Percentiles rank a stretch among this genome's conserved stretches.
phyloP scores from a whole-genome alignment of 2,329 filamentous ascomycete species.

The Zymoseptoria pseudotritici region DNA sequence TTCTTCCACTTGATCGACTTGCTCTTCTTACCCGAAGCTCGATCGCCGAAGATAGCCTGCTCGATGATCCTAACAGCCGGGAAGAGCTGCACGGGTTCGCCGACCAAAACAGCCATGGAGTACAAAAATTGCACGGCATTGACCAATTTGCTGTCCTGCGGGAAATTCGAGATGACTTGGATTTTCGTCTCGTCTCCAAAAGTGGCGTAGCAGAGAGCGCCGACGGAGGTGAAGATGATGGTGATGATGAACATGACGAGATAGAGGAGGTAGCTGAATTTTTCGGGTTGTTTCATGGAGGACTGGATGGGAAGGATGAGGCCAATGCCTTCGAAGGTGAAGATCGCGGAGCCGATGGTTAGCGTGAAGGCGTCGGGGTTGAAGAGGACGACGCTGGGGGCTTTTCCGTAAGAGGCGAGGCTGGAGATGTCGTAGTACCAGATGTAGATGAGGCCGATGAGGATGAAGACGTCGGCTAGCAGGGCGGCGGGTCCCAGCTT shows the following conservation, averaged over 20 bases:
- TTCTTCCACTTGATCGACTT: conserved; percentile 67
- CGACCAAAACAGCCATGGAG: conserved; percentile 64
- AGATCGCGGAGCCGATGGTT: conserved; percentile 66
- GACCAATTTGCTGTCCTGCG: conserved; percentile 62
- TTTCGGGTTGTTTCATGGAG: conserved; percentile 62
- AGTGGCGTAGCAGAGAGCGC: conserved; percentile 65
- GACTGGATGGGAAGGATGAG: conserved; percentile 70
- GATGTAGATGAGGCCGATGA: conserved; percentile 64
- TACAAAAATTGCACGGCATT: conserved; percentile 71
- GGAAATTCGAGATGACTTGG: conserved; percentile 70
- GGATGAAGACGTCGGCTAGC: conserved; percentile 64
- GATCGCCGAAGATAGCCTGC: conserved; percentile 57
- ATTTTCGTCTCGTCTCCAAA: conserved; percentile 63
- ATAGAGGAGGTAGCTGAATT: conserved; percentile 59
- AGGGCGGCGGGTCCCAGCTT: conserved; percentile 64
- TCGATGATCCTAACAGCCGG: conserved; percentile 66
- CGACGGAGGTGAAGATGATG: conserved; percentile 63
- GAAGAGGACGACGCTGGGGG: conserved; percentile 58
- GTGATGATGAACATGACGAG: conserved; percentile 68
- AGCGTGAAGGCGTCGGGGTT: conserved; percentile 62
- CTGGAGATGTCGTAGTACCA: conserved; percentile 61
- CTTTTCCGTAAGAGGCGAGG: conserved; percentile 50
- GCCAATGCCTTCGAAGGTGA: conserved; percentile 72
- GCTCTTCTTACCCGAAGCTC: conserved; percentile 58
- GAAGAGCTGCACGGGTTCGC: conserved; percentile 68